Evolutionary conservation across 2,329 filamentous ascomycete genomes (phyloP).

Genomic region (Xylaria sp.): DNA sequence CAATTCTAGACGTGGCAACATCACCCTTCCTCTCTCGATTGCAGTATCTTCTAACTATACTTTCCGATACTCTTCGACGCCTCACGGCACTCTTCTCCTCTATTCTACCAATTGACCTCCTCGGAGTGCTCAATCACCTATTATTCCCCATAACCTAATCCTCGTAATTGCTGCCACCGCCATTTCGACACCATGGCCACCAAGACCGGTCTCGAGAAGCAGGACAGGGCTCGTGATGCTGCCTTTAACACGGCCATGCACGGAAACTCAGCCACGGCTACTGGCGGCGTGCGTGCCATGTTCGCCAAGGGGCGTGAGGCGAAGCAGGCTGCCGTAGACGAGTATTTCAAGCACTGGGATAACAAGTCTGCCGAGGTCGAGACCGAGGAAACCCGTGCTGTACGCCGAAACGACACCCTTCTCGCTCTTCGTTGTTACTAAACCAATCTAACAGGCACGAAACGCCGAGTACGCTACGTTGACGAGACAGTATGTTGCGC

Average conservation of each 20-base stretch:
- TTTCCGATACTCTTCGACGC: background rate
- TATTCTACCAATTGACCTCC: constrained; percentile 25
- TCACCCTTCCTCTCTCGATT: background rate
- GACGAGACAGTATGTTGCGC: constrained; percentile 81
- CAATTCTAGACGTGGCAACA: constrained; percentile 25
- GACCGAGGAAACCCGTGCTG: constrained; percentile 83
- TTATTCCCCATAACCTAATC: background rate
- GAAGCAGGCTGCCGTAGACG: constrained; percentile 83
- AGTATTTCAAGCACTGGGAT: constrained; percentile 98
- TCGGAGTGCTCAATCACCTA: background rate
- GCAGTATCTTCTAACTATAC: background rate
- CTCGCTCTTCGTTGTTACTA: constrained; percentile 23
- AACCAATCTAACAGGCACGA: constrained; percentile 68
- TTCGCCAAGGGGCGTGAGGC: constrained; percentile 80
- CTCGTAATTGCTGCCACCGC: background rate
- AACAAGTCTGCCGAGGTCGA: constrained; percentile 82
- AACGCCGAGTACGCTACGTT: constrained; percentile 91
- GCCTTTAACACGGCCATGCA: constrained; percentile 92
- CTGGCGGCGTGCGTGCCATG: constrained; percentile 84
- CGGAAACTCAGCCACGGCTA: constrained; percentile 72
- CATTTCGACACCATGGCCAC: constrained; percentile 55
- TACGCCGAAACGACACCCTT: constrained; percentile 54
- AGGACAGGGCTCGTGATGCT: constrained; percentile 87
- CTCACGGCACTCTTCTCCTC: background rate
- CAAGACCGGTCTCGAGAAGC: constrained; percentile 72